Conservation (phyloP, 257 asterid species). For the Solanum commersonii region DNA sequence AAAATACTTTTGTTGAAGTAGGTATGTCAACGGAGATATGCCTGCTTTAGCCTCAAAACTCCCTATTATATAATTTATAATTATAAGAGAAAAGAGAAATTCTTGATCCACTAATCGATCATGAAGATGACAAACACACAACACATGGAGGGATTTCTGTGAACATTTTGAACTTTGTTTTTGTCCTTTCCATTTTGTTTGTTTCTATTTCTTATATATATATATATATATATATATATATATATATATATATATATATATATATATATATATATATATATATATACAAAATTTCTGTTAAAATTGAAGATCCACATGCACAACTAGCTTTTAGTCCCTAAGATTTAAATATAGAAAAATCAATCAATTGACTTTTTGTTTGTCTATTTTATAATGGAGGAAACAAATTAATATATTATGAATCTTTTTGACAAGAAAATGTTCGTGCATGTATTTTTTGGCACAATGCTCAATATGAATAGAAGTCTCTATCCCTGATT, state of each 20-base stretch:
- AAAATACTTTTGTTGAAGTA: no score
- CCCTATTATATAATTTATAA: no score
- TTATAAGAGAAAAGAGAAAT: no score
- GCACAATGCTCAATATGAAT: slow-evolving; percentile 53
- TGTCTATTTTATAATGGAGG: not conserved
- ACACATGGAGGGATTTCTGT: not conserved
- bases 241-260: not conserved
- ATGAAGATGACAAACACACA: not conserved
- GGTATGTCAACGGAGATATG: no score
- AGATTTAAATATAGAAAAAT: not conserved
- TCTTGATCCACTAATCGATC: not conserved
- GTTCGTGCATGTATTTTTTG: not conserved
- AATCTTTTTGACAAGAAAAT: slow-evolving; percentile 3
- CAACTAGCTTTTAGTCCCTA: not conserved
- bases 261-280: no score
- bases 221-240: not conserved
- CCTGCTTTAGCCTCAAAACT: no score
- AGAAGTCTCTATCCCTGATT: slow-evolving; percentile 47
- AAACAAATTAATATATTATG: not conserved
- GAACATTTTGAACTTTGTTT: not conserved
- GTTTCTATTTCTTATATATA: not conserved
- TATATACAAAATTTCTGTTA: not conserved
- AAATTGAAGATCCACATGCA: not conserved
- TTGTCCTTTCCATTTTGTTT: slow-evolving; percentile 2
- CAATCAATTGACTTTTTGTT: not conserved